Percentiles rank a stretch among this genome's conserved stretches.
Conservation (phyloP, 805 yeast genomes). For the Cyberlindnera amylophila region DNA sequence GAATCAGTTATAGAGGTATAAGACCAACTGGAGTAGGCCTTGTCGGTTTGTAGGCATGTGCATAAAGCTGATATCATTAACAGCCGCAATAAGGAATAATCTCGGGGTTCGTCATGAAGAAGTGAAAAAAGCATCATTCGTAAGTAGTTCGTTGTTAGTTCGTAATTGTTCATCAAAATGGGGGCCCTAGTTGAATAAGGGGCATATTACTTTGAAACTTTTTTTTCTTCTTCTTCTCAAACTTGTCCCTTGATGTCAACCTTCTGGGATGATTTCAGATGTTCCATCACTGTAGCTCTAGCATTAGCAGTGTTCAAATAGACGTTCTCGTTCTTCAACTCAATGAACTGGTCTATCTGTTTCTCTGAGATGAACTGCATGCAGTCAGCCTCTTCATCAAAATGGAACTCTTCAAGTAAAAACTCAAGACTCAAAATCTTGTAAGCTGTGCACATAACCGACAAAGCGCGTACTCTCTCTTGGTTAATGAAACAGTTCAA, state of each 20-base stretch:
- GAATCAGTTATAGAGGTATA: too few species aligned
- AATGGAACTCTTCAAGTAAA: slow-evolving; percentile 37
- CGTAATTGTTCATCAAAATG: background rate
- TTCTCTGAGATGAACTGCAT: slow-evolving; percentile 39
- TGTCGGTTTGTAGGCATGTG: too few species aligned
- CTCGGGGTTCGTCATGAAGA: too few species aligned
- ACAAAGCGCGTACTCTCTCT: slow-evolving; percentile 54
- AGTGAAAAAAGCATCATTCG: background rate
- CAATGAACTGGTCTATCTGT: slow-evolving; percentile 34
- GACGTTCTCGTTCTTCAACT: slow-evolving; percentile 30
- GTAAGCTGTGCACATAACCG: slow-evolving; percentile 54
- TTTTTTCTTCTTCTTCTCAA: too few species aligned
- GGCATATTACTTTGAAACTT: too few species aligned
- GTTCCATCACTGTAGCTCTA: slow-evolving; percentile 33
- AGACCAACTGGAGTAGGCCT: too few species aligned
- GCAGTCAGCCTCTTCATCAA: slow-evolving; percentile 37
- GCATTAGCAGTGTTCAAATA: slow-evolving; percentile 35
- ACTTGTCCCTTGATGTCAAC: slow-evolving; percentile 92
- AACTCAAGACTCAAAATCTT: slow-evolving; percentile 41
- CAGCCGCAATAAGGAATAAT: too few species aligned
- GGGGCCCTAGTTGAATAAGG: too few species aligned
- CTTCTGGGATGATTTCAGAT: slow-evolving; percentile 41
- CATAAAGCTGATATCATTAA: too few species aligned
- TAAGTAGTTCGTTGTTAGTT: too few species aligned
- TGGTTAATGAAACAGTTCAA: slow-evolving; percentile 52